phyloP scores from a whole-genome alignment of 225 moss, liverwort and hornwort species.

The Ulota crispa region DNA sequence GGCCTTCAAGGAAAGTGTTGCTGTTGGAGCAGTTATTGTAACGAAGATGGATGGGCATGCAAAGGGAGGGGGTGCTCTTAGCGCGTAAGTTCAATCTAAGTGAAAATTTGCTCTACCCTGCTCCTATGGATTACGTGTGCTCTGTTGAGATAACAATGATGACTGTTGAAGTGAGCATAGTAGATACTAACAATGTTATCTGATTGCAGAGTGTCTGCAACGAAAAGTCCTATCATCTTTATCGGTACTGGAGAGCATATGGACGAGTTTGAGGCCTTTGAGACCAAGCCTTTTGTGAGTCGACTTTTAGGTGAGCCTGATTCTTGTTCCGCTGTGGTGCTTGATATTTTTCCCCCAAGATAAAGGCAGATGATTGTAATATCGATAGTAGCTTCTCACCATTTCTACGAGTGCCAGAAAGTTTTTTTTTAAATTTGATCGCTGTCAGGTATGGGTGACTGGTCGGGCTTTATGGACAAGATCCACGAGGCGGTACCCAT shows the following conservation, averaged over 20 bases:
- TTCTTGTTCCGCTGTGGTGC: not conserved
- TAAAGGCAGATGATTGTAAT: not conserved
- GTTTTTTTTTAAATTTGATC: not conserved
- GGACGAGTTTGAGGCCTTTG: constrained; percentile 89
- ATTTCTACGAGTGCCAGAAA: not conserved
- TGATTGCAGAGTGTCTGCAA: constrained; percentile 72
- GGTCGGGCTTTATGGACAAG: constrained; percentile 92
- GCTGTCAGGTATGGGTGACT: constrained; percentile 76
- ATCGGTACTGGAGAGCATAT: constrained; percentile 93
- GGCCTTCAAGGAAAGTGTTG: constrained; percentile 89
- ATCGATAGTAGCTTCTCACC: not conserved
- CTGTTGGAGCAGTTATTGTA: constrained; percentile 85
- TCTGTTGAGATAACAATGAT: not conserved
- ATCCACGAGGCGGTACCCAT: constrained; percentile 89
- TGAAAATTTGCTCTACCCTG: not conserved
- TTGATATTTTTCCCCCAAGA: not conserved
- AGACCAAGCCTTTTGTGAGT: constrained; percentile 86
- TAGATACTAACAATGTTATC: not conserved
- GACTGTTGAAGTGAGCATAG: not conserved
- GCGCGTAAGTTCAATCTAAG: constrained; percentile 57
- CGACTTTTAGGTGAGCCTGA: constrained; percentile 70
- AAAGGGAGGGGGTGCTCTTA: constrained; percentile 88
- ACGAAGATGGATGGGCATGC: constrained; percentile 98
- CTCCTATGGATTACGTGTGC: constrained; percentile 15
- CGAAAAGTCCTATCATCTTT: constrained; percentile 90